These are phyloP conservation scores for Colletotrichum shisoi DNA, from an alignment of 2,329 filamentous ascomycete genomes.

Conservation along the genomic window DNA sequence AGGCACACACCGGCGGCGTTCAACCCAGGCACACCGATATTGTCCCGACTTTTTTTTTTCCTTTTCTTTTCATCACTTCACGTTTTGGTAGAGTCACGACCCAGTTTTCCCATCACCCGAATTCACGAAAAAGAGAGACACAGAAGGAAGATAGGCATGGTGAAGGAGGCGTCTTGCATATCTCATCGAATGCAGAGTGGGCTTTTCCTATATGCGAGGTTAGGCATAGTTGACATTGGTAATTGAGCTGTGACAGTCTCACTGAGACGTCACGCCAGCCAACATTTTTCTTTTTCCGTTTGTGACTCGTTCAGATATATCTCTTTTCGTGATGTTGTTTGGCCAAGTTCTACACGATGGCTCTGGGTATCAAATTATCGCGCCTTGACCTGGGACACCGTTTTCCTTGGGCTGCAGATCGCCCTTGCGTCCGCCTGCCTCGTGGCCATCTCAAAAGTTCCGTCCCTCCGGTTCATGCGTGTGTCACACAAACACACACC, in stretches of 20 bases:
- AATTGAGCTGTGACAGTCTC: constrained; percentile 22
- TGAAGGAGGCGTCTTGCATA: constrained; percentile 28
- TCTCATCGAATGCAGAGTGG: constrained; percentile 20
- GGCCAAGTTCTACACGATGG: constrained; percentile 1
- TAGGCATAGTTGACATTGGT: constrained; percentile 22
- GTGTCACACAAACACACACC: not conserved
- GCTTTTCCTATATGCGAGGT: constrained; percentile 6
- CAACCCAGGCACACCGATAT: constrained; percentile 31
- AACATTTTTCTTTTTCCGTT: not conserved
- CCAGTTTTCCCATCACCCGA: constrained; percentile 10
- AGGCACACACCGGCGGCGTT: constrained; percentile 37
- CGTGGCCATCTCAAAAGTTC: not conserved
- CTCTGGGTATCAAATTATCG: constrained; percentile 9
- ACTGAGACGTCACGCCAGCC: not conserved
- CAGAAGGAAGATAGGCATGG: not conserved
- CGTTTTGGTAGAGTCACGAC: constrained; percentile 24
- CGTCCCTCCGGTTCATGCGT: not conserved
- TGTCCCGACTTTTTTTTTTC: not conserved
- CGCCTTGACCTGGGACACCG: not conserved
- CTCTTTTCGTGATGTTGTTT: not conserved
- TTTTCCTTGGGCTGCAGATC: not conserved
- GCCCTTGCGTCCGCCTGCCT: not conserved
- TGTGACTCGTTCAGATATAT: not conserved
- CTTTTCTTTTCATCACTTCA: constrained; percentile 5
- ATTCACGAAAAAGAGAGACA: constrained; percentile 3